Conservation (phyloP, 805 yeast species). For the Candida xyloterini region DNA sequence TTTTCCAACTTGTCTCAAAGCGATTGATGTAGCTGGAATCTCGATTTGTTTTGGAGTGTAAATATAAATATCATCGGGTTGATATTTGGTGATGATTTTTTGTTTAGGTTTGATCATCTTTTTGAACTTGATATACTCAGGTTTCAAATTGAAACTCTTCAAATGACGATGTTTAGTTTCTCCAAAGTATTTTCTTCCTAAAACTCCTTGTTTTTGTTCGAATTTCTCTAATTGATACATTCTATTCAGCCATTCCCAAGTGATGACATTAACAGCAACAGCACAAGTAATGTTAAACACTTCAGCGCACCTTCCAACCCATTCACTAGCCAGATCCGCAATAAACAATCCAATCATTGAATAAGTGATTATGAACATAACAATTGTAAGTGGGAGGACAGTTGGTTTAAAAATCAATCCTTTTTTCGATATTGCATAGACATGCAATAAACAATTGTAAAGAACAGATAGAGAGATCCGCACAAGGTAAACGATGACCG, state of each 20-base stretch:
- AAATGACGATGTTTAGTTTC: conserved; percentile 38
- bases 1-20: background rate
- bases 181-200: conserved; percentile 74
- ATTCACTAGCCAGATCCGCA: conserved; percentile 71
- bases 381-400: conserved; percentile 53
- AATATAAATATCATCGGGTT: conserved; percentile 35
- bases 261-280: conserved; percentile 65
- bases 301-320: conserved; percentile 74
- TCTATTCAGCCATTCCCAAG: conserved; percentile 85
- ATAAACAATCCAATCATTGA: conserved; percentile 68
- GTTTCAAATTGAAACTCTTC: conserved; percentile 14
- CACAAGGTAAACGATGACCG: conserved; percentile 71
- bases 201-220: conserved; percentile 64
- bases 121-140: conserved; percentile 4
- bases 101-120: conserved; percentile 1
- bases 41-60: conserved; percentile 42
- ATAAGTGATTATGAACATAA: conserved; percentile 54
- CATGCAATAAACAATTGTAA: conserved; percentile 61
- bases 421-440: conserved; percentile 51
- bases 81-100: background rate
- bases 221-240: conserved; percentile 53
- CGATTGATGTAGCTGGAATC: conserved; percentile 28
- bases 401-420: conserved; percentile 46
- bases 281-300: conserved; percentile 71
- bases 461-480: conserved; percentile 69